Evolutionary conservation across 2,329 filamentous ascomycete genomes (phyloP).

Genomic region (Macrophomina tecta): DNA sequence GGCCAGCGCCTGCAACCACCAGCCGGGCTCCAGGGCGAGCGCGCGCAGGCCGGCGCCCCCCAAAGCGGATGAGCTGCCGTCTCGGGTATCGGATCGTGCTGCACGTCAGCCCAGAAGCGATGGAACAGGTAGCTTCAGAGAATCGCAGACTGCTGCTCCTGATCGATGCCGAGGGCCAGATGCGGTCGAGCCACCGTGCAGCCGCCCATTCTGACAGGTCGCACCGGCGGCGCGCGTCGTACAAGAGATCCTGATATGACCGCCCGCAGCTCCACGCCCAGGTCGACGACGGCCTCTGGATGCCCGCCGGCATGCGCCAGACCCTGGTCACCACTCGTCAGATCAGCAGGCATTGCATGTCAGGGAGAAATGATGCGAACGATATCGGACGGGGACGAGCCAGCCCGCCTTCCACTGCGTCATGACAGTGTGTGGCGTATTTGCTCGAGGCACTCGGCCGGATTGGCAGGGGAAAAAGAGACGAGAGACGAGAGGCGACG

Average conservation of each 20-base stretch:
- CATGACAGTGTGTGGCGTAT: constrained; percentile 3
- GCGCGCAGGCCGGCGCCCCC: constrained; percentile 19
- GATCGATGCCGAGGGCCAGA: constrained; percentile 28
- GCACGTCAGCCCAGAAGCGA: constrained; percentile 26
- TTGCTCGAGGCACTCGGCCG: background rate
- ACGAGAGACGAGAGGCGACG: background rate
- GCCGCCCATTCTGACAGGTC: constrained; percentile 28
- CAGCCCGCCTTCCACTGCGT: background rate
- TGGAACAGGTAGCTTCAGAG: constrained; percentile 25
- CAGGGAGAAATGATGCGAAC: constrained; percentile 26
- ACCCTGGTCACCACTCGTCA: constrained; percentile 23
- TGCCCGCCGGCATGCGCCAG: constrained; percentile 24
- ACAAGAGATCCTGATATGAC: constrained; percentile 22
- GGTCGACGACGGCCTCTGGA: constrained; percentile 6
- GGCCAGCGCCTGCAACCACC: constrained; percentile 3
- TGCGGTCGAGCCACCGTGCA: constrained; percentile 24
- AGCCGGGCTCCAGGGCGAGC: constrained; percentile 26
- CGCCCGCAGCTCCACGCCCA: constrained; percentile 19
- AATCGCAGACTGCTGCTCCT: constrained; percentile 17
- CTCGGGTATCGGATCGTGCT: constrained; percentile 29
- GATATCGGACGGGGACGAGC: constrained; percentile 3
- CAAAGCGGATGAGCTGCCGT: constrained; percentile 17
- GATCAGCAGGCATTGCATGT: constrained; percentile 27
- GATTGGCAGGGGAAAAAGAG: background rate
- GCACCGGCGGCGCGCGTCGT: constrained; percentile 11